Percentiles rank a stretch among this genome's conserved stretches.
Evolutionary conservation across 306 rosid species (phyloP).

Genomic region (Castanopsis chinensis): DNA sequence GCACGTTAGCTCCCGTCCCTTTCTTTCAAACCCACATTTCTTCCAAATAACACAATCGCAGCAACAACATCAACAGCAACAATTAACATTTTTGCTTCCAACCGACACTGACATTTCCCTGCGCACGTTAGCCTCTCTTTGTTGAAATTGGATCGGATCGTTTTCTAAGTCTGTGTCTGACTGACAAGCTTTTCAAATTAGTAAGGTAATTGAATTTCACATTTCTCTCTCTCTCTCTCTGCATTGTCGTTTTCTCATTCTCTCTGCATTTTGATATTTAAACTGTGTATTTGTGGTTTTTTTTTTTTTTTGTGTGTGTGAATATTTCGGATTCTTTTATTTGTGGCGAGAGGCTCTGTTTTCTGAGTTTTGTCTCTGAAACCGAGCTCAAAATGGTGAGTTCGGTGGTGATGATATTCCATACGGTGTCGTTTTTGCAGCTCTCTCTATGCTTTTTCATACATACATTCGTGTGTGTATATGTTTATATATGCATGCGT

Average conservation of each 20-base stretch:
- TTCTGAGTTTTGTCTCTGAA: background rate
- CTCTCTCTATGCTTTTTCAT: background rate
- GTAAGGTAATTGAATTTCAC: slow-evolving; percentile 13
- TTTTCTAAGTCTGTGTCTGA: slow-evolving; percentile 36
- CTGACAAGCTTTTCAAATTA: slow-evolving; percentile 3
- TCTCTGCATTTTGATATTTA: background rate
- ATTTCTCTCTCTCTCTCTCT: background rate
- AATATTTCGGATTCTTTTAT: background rate
- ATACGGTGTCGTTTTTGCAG: background rate
- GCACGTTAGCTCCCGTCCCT: background rate
- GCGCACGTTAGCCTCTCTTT: slow-evolving; percentile 23
- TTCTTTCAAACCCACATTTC: too few relatives aligned
- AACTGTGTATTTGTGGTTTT: too few relatives aligned
- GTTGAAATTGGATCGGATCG: slow-evolving; percentile 22
- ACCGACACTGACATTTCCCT: background rate
- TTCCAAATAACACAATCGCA: too few relatives aligned
- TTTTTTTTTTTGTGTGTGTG: background rate
- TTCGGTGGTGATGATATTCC: background rate
- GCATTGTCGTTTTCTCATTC: background rate
- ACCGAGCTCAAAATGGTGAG: slow-evolving; percentile 23
- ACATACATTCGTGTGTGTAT: background rate
- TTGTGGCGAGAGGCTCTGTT: background rate
- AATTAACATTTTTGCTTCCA: background rate
- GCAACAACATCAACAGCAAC: too few relatives aligned
- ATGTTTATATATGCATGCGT: too few relatives aligned